phyloP scores from a whole-genome alignment of 108 stramenopile genomes.

The Craspedostauros australis region DNA sequence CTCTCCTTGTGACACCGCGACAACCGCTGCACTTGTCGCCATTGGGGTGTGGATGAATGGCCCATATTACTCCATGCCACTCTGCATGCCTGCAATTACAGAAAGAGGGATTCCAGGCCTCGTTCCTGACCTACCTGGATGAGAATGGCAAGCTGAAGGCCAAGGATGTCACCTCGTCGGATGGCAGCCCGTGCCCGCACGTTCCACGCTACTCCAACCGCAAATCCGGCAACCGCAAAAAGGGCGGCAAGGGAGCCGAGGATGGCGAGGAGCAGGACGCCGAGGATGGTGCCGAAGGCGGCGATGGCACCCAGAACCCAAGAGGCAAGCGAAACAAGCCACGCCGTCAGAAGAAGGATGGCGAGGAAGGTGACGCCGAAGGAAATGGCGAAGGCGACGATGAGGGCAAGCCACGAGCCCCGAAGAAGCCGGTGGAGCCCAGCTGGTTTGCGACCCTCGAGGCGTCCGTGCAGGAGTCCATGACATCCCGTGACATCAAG shows the following conservation, averaged over 20 bases:
- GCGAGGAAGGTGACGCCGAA: neutral
- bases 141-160: conserved; percentile 69
- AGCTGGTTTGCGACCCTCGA: conserved; percentile 44
- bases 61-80: neutral
- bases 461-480: conserved; percentile 33
- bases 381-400: conserved; percentile 6
- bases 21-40: neutral
- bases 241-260: conserved; percentile 5
- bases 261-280: conserved; percentile 11
- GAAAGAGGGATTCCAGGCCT: conserved; percentile 55
- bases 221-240: neutral
- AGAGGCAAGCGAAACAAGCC: neutral
- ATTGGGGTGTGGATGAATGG: neutral
- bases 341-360: neutral
- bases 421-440: conserved; percentile 29
- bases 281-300: neutral
- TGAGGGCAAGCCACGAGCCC: too few relatives aligned
- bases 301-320: neutral
- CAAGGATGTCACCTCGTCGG: conserved; percentile 58
- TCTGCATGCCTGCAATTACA: conserved; percentile 8
- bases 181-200: conserved; percentile 47
- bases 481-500: conserved; percentile 38
- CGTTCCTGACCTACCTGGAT: conserved; percentile 69
- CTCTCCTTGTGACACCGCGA: neutral
- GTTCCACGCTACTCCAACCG: neutral